Evolutionary conservation across 768 basidiomycete genomes (phyloP).

Genomic region (Mycena epipterygia): DNA sequence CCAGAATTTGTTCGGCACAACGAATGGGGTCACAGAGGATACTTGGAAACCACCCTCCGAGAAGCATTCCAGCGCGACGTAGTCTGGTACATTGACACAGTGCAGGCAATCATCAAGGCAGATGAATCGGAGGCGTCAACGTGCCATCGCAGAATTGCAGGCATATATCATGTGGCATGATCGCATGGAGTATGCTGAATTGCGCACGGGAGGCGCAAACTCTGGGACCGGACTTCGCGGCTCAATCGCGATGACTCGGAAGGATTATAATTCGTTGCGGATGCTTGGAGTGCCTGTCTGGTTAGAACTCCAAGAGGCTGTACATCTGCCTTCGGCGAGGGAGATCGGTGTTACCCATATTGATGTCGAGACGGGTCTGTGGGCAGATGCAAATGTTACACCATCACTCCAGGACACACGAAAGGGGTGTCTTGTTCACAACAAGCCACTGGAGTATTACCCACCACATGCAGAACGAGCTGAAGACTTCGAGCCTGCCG

Average conservation of each 20-base stretch:
- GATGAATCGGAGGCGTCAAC: background rate
- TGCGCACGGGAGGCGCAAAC: background rate
- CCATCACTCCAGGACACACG: too few relatives aligned
- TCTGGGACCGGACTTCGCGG: background rate
- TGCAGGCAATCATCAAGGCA: background rate
- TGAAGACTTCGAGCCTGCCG: background rate
- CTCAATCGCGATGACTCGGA: background rate
- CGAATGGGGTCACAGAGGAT: background rate
- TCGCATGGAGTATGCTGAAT: background rate
- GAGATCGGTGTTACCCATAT: background rate
- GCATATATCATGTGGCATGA: slow-evolving; percentile 18
- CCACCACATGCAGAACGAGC: background rate
- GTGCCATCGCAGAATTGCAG: background rate
- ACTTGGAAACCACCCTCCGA: background rate
- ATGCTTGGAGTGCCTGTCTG: slow-evolving; percentile 10
- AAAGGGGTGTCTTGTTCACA: background rate
- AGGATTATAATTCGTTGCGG: background rate
- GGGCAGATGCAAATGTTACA: background rate
- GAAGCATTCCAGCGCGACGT: slow-evolving; percentile 7
- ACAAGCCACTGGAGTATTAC: slow-evolving; percentile 21
- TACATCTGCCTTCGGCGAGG: background rate
- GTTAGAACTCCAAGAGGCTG: background rate
- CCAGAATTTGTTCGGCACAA: background rate
- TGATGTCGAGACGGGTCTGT: background rate
- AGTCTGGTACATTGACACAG: background rate